phyloP scores from a whole-genome alignment of 345 rosid genomes.

The Eutrema heterophyllum region DNA sequence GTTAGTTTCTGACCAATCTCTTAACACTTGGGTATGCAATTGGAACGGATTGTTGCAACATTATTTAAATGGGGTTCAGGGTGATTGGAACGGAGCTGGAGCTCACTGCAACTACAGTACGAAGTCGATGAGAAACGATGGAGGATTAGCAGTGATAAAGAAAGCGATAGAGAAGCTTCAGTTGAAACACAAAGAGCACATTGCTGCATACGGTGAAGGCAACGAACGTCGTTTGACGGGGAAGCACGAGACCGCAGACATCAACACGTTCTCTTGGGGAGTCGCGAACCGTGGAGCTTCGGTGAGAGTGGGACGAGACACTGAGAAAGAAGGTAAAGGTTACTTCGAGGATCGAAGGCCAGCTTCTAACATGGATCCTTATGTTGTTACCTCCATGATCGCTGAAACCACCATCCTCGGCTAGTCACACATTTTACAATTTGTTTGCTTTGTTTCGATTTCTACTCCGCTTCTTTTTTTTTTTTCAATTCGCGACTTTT shows the following conservation, averaged over 20 bases:
- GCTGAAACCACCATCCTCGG: constrained; percentile 62
- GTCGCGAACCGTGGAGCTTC: constrained; percentile 76
- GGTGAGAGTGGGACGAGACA: constrained; percentile 67
- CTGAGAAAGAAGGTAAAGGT: constrained; percentile 65
- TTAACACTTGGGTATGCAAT: neutral
- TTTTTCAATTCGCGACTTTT: neutral
- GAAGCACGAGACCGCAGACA: constrained; percentile 69
- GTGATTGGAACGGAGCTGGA: constrained; percentile 96
- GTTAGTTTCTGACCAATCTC: constrained; percentile 22
- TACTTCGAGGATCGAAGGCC: constrained; percentile 78
- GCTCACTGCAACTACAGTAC: constrained; percentile 94
- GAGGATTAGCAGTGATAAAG: constrained; percentile 68
- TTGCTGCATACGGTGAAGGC: constrained; percentile 88
- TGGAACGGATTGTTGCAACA: neutral
- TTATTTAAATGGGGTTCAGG: constrained; percentile 35
- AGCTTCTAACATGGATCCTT: constrained; percentile 80
- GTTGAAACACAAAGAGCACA: constrained; percentile 71
- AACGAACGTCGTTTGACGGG: constrained; percentile 86
- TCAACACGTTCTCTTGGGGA: constrained; percentile 75
- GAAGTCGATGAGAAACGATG: constrained; percentile 70
- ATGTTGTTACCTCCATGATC: constrained; percentile 75
- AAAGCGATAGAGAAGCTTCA: constrained; percentile 75
- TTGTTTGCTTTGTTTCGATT: neutral
- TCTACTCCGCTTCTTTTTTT: neutral
- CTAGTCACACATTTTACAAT: neutral